phyloP scores from a whole-genome alignment of 257 asterid genomes.

The Solanum paucissectum region DNA sequence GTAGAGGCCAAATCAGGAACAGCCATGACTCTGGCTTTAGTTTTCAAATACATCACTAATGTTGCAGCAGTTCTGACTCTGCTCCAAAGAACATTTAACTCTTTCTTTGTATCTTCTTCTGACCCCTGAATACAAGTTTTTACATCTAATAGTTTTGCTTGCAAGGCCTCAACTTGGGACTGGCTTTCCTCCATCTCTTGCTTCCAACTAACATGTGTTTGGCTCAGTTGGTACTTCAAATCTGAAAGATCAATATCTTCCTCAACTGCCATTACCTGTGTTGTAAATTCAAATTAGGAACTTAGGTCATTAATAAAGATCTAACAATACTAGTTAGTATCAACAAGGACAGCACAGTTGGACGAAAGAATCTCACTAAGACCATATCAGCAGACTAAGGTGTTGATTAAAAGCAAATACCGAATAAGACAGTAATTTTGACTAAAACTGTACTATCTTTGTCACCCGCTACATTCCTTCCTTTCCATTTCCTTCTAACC shows the following conservation, averaged over 20 bases:
- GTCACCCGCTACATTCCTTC: not conserved
- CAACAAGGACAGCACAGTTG: not conserved
- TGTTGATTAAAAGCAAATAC: not conserved
- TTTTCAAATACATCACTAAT: constrained; percentile 66
- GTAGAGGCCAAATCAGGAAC: constrained; percentile 69
- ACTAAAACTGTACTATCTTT: not conserved
- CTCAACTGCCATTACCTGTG: constrained; percentile 56
- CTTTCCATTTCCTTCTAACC: not conserved
- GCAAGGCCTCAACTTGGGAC: constrained; percentile 52
- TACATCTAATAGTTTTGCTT: constrained; percentile 54
- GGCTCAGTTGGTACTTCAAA: constrained; percentile 36
- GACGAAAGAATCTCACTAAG: not conserved
- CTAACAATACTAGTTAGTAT: not conserved
- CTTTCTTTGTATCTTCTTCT: constrained; percentile 55
- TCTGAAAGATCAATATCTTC: constrained; percentile 35
- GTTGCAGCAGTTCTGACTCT: constrained; percentile 83
- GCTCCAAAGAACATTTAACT: constrained; percentile 66
- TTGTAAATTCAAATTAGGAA: constrained; percentile 1
- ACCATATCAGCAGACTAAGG: not conserved
- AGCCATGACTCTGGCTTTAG: constrained; percentile 77
- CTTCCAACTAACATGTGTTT: constrained; percentile 42
- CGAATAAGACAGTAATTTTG: not conserved
- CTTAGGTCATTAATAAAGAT: not conserved
- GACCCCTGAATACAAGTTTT: constrained; percentile 45
- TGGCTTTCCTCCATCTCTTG: constrained; percentile 60